Percentiles rank a stretch among this genome's conserved stretches.
phyloP scores from a whole-genome alignment of 2,329 filamentous ascomycete genomes.

The Alternaria consortialis region DNA sequence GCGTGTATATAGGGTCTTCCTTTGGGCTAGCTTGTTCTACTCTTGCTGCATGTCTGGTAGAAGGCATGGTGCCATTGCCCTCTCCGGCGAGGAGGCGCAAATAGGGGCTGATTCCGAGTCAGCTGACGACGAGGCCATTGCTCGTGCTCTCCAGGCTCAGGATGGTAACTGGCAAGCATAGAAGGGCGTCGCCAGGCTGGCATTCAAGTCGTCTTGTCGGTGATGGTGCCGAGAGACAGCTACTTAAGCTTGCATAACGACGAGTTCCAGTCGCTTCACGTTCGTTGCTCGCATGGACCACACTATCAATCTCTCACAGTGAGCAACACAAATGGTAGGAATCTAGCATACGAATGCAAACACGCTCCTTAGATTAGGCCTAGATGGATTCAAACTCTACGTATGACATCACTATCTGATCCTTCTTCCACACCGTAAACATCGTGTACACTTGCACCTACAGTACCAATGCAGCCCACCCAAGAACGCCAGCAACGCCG shows the following conservation, averaged over 20 bases:
- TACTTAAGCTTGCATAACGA: not conserved
- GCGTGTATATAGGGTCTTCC: slow-evolving; percentile 26
- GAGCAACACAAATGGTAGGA: not conserved
- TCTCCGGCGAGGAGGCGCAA: slow-evolving; percentile 31
- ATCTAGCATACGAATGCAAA: not conserved
- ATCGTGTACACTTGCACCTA: slow-evolving; percentile 4
- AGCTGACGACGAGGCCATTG: slow-evolving; percentile 28
- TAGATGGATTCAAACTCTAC: not conserved
- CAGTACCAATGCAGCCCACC: slow-evolving; percentile 30
- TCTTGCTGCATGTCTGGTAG: slow-evolving; percentile 38
- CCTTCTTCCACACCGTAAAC: not conserved
- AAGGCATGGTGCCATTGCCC: slow-evolving; percentile 32
- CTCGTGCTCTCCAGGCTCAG: slow-evolving; percentile 29
- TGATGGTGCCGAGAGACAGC: not conserved
- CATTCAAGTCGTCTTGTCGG: not conserved
- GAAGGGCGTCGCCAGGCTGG: not conserved
- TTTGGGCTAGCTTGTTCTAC: slow-evolving; percentile 38
- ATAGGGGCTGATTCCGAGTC: slow-evolving; percentile 24
- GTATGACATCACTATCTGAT: not conserved
- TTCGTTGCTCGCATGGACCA: not conserved
- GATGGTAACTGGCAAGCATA: slow-evolving; percentile 31
- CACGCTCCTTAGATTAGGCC: not conserved
- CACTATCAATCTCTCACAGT: not conserved
- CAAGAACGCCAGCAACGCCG: slow-evolving; percentile 28
- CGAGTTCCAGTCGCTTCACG: not conserved